Evolutionary conservation across 305 asterid genomes (phyloP), one percentile per base, ranked within the genome.

Genomic region (Fraxinus sp.): DNA sequence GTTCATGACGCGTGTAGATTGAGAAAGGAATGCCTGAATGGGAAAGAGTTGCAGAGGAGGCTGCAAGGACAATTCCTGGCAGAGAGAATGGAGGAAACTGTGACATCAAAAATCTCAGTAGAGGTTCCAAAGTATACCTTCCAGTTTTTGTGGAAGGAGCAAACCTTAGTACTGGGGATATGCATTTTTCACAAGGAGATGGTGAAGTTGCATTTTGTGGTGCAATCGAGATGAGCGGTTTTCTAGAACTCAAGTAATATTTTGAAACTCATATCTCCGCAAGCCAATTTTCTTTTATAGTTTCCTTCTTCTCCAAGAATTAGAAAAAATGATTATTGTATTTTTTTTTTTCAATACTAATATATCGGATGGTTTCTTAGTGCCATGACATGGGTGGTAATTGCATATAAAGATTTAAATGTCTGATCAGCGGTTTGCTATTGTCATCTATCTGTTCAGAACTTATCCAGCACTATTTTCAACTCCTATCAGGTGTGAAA

Each of bases 161-260:
- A 39, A 94, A 96, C 82, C 92, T 96, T 33, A 94, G 99, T 30
- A 92, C 98, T 4, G 99, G 99, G 18, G 99, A 96, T 66, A 93
- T 96, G 99, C 98, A 94, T 82, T 94, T 96, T 39, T 96, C 98
- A 77, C 99, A 96, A 80, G 99, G 99, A 1, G 99, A 96, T 20
- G 98, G 98, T 4, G 99, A 96, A 83, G 97, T 96, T 1, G 88
- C 99, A 8, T 96, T 96, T 76, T 94, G 98, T 81, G 98, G 99
- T 7, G 99, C 98, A 11, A 96, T 94, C 3, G 98, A 96, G 91
- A 94, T 96, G 98, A 94, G 97, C 80, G 98, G 99, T 72, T 94
- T 96, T 84, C 93, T 93, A 7, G 98, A 96, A 84, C 97, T 94
- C 92, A 94, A 96, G 99, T 96, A 91, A 66, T 5, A 59, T 81